Base-by-base conservation (phyloP, 345 rosid genomes). In the Corchorus olitorius region DNA sequence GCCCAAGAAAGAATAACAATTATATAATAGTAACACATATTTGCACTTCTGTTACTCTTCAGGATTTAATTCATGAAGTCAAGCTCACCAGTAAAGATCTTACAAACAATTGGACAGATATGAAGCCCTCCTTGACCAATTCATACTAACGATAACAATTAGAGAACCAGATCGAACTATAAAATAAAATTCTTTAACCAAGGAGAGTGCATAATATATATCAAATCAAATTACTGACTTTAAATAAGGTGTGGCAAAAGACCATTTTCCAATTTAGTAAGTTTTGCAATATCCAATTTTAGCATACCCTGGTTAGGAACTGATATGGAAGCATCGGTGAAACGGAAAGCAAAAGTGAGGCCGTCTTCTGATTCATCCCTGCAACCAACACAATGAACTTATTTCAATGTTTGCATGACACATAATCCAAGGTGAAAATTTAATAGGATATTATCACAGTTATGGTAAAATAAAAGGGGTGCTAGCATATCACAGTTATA, bases 301-400 rank as follows among this genome's bases (percentile, higher is more conserved):
- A 70, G 72, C 83, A 65, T 91, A 96, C 99, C 99, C 81, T 93
- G 98, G 86, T 91, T 93, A 77, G 97, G 91, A 76, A 86, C 80
- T 34, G 98, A 91, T 75, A 80, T 61, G 55, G 93, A 84, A 75
- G 93, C 86, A 86, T 96, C 99, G 13, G 97, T 92, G 87, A 96
- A 96, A 75, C 99, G 95, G 84, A 96, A 96, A 74, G 97, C 91
- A 88, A 96, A 96, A 75, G 94, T 81, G 82, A 91, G 90, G 60
- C 98, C 93, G 78, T 93, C 99, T 81, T 92, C 99, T 66, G 98
- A 86, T 19, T 87, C 94, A 87, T 86, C 92, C 90, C 97, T 96
- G 89, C 53, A 77, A 78, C 69, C 78, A 70, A 70, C 79, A 85
- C 58, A 35, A 84, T 63, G 74, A 81, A 76, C 76, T 78, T 27